These are phyloP conservation scores for Curvularia verruculosa DNA, from an alignment of 2,329 filamentous ascomycete genomes.

Conservation along the genomic window DNA sequence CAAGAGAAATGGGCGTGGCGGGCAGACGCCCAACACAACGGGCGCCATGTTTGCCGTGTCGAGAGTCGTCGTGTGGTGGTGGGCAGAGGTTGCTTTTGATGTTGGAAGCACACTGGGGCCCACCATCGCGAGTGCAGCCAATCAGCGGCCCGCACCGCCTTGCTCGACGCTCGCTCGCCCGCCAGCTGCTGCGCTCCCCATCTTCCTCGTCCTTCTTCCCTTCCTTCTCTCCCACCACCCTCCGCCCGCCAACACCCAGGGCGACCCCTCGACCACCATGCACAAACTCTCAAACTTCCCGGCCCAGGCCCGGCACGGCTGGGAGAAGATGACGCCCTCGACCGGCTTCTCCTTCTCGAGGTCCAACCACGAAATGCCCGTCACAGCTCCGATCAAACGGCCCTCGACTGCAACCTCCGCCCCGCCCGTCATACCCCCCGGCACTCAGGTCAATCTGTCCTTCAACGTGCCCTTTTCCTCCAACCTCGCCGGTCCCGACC, in stretches of 20 bases:
- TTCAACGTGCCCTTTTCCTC: slow-evolving; percentile 98
- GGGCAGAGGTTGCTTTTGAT: slow-evolving; percentile 6
- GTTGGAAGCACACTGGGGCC: slow-evolving; percentile 9
- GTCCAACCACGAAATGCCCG: slow-evolving; percentile 62
- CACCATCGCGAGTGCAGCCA: slow-evolving; percentile 9
- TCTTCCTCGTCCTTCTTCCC: slow-evolving; percentile 28
- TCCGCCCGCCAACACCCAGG: slow-evolving; percentile 38
- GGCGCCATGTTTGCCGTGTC: background rate
- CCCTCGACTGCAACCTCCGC: slow-evolving; percentile 53
- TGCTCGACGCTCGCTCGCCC: slow-evolving; percentile 19
- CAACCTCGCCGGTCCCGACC: slow-evolving; percentile 88
- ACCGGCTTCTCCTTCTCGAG: slow-evolving; percentile 67
- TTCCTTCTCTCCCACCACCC: slow-evolving; percentile 28
- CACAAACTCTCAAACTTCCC: slow-evolving; percentile 73
- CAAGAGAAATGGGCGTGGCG: background rate
- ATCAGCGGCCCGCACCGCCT: slow-evolving; percentile 10
- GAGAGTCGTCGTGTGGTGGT: background rate
- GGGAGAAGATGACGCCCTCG: slow-evolving; percentile 69
- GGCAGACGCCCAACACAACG: background rate
- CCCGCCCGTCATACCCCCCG: slow-evolving; percentile 71
- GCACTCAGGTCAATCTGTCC: slow-evolving; percentile 84
- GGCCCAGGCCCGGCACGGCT: slow-evolving; percentile 69
- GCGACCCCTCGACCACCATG: slow-evolving; percentile 54
- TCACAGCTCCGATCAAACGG: slow-evolving; percentile 62
- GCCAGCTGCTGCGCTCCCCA: slow-evolving; percentile 20